These are phyloP conservation scores for Clitoria ternatea DNA, from an alignment of 306 rosid genomes.

Conservation along the genomic window DNA sequence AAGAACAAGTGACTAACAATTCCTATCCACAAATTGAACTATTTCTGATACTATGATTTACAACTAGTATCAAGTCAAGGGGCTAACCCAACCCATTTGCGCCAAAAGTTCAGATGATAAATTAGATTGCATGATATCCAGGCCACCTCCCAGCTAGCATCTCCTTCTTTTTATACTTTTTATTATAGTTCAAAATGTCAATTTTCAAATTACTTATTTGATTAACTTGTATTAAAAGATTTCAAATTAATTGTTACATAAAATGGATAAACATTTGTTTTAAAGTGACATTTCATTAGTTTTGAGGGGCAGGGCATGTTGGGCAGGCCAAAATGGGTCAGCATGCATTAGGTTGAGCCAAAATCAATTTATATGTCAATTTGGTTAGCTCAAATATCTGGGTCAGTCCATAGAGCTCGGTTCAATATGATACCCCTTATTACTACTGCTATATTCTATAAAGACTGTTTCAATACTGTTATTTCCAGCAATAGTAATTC, in stretches of 20 bases:
- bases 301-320: neutral
- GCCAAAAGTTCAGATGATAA: neutral
- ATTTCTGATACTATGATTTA: neutral
- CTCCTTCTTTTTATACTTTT: neutral
- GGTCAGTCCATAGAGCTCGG: neutral
- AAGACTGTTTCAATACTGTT: neutral
- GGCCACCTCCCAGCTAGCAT: neutral
- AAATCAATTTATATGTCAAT: neutral
- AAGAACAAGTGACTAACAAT: neutral
- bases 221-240: neutral
- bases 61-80: neutral
- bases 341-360: neutral
- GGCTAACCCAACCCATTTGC: neutral
- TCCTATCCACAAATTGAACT: conserved; percentile 2
- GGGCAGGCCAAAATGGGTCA: neutral
- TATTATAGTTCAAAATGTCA: neutral
- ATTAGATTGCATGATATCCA: neutral
- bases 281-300: neutral
- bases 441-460: neutral
- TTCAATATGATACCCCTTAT: neutral
- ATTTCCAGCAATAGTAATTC: conserved; percentile 1
- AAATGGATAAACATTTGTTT: neutral
- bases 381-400: neutral
- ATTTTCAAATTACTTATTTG: neutral
- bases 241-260: neutral